Base-by-base conservation (phyloP, 257 asterid species). In the Fraxinus quadrangulata region DNA sequence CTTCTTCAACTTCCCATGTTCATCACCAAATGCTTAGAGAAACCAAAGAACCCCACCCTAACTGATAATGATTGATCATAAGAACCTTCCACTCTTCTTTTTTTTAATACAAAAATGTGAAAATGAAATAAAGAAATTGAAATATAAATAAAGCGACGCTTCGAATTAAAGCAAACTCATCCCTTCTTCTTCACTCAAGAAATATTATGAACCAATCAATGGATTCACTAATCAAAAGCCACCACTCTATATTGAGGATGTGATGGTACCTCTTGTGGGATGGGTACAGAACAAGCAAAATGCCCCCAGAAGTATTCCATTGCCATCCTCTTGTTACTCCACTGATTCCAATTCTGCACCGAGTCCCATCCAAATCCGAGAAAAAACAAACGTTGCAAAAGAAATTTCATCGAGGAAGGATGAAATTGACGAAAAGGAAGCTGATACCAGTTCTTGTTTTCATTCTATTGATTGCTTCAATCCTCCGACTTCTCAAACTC, bases 111-210 rank as follows among this genome's bases (percentile, higher is more conserved):
- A 42, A 12, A 42, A 17, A 12, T 2, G 51, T 42, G 51, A 42
- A 12, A 42, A 11, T 42, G 51, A 11, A 0, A 40, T 40, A 40
- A 40, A 40, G 49, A 40, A 40, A 40, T 11, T 40, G 49, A 39
- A 72, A 78, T 39, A 61, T 76, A 30, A 40, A 74, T 13, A 77
- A 74, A 75, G 66, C 30, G 75, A 82, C 71, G 81, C 97, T 88
- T 91, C 83, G 80, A 83, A 82, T 33, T 74, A 75, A 89, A 89
- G 96, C 78, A 83, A 86, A 83, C 56, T 31, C 42, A 81, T 87
- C 82, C 81, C 94, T 90, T 92, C 79, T 79, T 81, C 84, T 73
- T 75, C 86, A 90, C 96, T 87, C 93, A 84, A 89, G 71, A 61
- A 54, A 81, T 33, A 54, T 37, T 42, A 74, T 45, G 42, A 71